Percentiles rank a stretch among this genome's conserved stretches.
Evolutionary conservation across 192 early-diverging fungal genomes (phyloP).

Genomic region (Phlyctochytrium arcticum): DNA sequence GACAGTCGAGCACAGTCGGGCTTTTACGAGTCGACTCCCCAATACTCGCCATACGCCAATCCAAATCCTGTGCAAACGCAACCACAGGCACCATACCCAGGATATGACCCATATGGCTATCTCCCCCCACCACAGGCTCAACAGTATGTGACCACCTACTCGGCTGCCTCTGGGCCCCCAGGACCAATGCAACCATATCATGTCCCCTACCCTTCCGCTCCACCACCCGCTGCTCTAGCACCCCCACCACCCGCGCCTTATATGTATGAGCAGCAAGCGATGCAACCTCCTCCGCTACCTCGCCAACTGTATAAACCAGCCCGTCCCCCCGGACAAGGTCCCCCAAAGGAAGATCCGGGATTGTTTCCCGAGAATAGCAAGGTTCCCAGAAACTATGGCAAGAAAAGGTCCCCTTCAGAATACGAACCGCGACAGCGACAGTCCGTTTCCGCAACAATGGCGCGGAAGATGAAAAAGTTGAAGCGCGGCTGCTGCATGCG

Average conservation of each 20-base stretch:
- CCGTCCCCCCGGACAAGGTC: not conserved
- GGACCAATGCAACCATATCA: too few species aligned
- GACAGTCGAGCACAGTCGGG: too few species aligned
- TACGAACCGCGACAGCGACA: too few species aligned
- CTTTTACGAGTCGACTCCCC: too few species aligned
- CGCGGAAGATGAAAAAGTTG: not conserved
- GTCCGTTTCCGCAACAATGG: too few species aligned
- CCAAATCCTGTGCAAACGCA: too few species aligned
- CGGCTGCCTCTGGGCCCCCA: too few species aligned
- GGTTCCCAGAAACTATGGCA: not conserved
- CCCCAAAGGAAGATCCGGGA: too few species aligned
- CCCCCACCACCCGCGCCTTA: not conserved
- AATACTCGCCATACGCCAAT: too few species aligned
- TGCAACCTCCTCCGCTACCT: not conserved
- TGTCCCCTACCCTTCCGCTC: too few species aligned
- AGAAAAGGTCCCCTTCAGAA: not conserved
- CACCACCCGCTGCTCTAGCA: not conserved
- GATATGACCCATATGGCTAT: not conserved
- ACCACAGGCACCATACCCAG: not conserved
- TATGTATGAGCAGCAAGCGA: not conserved
- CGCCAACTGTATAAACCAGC: not conserved
- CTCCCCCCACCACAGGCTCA: not conserved
- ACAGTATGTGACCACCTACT: not conserved
- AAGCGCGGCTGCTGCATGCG: not conserved
- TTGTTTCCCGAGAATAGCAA: not conserved